Conservation (phyloP, 2,329 filamentous ascomycete genomes). For the Talaromyces sp. region DNA sequence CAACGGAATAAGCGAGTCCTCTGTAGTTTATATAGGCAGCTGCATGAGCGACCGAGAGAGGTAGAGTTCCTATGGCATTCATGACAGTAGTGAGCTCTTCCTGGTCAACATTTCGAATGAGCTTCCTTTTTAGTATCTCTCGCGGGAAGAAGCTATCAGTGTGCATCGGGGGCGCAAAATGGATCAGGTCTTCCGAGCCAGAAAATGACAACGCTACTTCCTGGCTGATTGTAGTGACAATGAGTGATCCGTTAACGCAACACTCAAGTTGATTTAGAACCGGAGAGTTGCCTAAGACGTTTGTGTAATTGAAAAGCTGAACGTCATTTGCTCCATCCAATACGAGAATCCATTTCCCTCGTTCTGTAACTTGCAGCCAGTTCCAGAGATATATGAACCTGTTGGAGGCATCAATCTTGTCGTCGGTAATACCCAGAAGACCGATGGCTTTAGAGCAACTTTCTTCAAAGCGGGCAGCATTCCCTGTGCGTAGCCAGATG, state of each 20-base stretch:
- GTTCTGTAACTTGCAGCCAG: neutral
- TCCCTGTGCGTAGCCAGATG: neutral
- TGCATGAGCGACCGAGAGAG: neutral
- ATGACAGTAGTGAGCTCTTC: neutral
- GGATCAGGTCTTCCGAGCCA: neutral
- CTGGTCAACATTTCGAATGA: too few relatives aligned
- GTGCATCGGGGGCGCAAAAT: neutral
- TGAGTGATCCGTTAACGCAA: neutral
- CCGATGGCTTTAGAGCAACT: neutral
- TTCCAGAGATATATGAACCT: neutral
- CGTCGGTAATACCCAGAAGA: neutral
- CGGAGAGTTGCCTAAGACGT: neutral
- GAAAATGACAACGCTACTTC: neutral
- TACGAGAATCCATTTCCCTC: neutral
- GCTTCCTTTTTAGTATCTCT: too few relatives aligned
- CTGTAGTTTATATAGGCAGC: constrained; percentile 1
- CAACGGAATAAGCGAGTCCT: neutral
- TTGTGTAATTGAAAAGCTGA: neutral
- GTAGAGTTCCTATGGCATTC: neutral
- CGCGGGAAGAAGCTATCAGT: too few relatives aligned
- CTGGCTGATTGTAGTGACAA: neutral
- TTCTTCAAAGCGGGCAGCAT: neutral
- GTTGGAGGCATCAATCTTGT: neutral
- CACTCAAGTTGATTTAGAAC: neutral
- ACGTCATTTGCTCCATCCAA: neutral